Percentiles rank a stretch among this genome's conserved stretches.
Conservation (phyloP, 352 stramenopile species). For the Phytophthora meadii region DNA sequence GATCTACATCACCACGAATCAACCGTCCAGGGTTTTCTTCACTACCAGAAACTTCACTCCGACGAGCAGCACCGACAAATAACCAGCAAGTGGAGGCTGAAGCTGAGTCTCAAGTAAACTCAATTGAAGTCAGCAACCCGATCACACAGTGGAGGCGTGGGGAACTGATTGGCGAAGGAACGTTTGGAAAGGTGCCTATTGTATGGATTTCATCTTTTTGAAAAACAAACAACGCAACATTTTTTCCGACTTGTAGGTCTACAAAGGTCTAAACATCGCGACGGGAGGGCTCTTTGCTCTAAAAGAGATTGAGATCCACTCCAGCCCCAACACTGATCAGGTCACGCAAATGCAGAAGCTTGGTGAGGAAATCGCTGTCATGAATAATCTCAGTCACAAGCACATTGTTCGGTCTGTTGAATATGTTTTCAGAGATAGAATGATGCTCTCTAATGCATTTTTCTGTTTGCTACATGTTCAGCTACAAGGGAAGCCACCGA, state of each 20-base stretch:
- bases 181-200: conserved; percentile 86
- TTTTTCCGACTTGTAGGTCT: conserved; percentile 63
- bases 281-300: conserved; percentile 93
- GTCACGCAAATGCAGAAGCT: conserved; percentile 80
- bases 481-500: conserved; percentile 86
- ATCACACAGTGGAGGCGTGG: conserved; percentile 93
- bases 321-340: conserved; percentile 54
- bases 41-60: conserved; percentile 30
- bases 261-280: conserved; percentile 93
- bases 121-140: conserved; percentile 25
- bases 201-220: neutral
- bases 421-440: neutral
- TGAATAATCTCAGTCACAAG: conserved; percentile 94
- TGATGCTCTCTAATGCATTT: conserved; percentile 23
- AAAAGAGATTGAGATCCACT: conserved; percentile 89
- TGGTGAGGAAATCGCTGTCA: conserved; percentile 93
- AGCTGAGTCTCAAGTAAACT: neutral
- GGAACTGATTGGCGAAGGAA: conserved; percentile 94
- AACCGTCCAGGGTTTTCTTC: conserved; percentile 30
- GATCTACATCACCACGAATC: conserved; percentile 63
- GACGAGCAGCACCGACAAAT: conserved; percentile 16
- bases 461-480: conserved; percentile 22
- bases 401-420: conserved; percentile 93
- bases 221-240: neutral
- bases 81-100: conserved; percentile 26